Percentiles rank a stretch among this genome's conserved stretches.
Conservation (phyloP, 2,329 filamentous ascomycete genomes). For the Ophiocordyceps sinensis region DNA sequence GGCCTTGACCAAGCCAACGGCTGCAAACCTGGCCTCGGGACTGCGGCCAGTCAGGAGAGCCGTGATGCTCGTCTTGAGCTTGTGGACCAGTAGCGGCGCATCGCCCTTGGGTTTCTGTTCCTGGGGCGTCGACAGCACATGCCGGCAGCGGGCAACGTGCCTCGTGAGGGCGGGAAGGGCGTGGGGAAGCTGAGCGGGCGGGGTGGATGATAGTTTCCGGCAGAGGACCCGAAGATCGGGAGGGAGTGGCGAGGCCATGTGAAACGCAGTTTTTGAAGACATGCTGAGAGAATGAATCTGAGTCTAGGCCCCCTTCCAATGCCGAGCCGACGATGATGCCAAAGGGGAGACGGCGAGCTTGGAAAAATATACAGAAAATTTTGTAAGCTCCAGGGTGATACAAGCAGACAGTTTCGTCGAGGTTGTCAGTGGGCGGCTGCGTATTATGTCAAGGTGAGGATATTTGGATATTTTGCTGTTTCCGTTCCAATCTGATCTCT, state of each 20-base stretch:
- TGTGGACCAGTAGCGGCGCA: conserved; percentile 57
- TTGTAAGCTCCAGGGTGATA: too few relatives aligned
- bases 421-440: too few relatives aligned
- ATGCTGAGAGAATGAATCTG: too few relatives aligned
- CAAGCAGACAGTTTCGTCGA: too few relatives aligned
- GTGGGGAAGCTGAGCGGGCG: conserved; percentile 58
- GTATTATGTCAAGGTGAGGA: too few relatives aligned
- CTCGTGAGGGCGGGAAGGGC: conserved; percentile 55
- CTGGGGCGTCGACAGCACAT: conserved; percentile 47
- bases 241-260: conserved; percentile 13
- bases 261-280: too few relatives aligned
- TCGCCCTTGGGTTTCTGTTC: conserved; percentile 47
- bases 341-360: too few relatives aligned
- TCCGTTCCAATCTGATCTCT: too few relatives aligned
- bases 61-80: conserved; percentile 63
- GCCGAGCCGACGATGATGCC: too few relatives aligned
- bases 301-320: too few relatives aligned
- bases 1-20: conserved; percentile 65
- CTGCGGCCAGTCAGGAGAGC: conserved; percentile 66
- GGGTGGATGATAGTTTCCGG: conserved; percentile 55
- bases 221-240: conserved; percentile 51
- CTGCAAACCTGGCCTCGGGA: conserved; percentile 61
- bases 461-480: too few relatives aligned
- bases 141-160: conserved; percentile 41
- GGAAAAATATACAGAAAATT: too few relatives aligned